Conservation (phyloP, 805 yeast genomes). For the Kurtzmaniella cleridarum region DNA sequence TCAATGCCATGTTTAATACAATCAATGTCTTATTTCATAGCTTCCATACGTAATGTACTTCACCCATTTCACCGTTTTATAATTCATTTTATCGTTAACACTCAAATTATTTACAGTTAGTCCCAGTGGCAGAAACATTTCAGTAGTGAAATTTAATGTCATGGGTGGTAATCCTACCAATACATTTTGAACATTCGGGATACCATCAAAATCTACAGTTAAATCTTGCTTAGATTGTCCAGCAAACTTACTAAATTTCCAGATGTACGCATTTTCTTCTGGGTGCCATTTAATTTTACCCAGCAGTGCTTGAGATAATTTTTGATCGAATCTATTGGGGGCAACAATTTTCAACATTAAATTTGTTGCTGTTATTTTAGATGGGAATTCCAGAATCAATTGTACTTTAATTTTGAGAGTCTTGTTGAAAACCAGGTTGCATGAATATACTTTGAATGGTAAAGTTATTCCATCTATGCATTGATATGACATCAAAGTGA, state of each 20-base stretch:
- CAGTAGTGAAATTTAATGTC: constrained; percentile 57
- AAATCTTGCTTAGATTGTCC: constrained; percentile 64
- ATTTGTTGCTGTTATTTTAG: constrained; percentile 56
- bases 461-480: constrained; percentile 46
- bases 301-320: constrained; percentile 35
- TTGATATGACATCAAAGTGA: constrained; percentile 73
- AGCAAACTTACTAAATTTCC: constrained; percentile 65
- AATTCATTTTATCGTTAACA: constrained; percentile 54
- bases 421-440: no score
- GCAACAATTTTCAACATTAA: constrained; percentile 64
- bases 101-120: constrained; percentile 66
- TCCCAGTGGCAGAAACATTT: constrained; percentile 76
- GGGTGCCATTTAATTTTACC: constrained; percentile 60
- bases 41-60: constrained; percentile 72
- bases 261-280: constrained; percentile 56
- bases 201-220: constrained; percentile 41
- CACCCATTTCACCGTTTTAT: constrained; percentile 82
- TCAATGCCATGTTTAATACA: constrained; percentile 6
- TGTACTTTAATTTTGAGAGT: constrained; percentile 33
- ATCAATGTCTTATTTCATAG: constrained; percentile 67
- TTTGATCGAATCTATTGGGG: constrained; percentile 38
- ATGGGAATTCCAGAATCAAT: constrained; percentile 56
- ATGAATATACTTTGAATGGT: constrained; percentile 60
- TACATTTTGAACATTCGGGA: constrained; percentile 20
- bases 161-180: constrained; percentile 54